Evolutionary conservation across 371 early-diverging fungal genomes (phyloP).

Genomic region (Syncephalastrum monosporum): DNA sequence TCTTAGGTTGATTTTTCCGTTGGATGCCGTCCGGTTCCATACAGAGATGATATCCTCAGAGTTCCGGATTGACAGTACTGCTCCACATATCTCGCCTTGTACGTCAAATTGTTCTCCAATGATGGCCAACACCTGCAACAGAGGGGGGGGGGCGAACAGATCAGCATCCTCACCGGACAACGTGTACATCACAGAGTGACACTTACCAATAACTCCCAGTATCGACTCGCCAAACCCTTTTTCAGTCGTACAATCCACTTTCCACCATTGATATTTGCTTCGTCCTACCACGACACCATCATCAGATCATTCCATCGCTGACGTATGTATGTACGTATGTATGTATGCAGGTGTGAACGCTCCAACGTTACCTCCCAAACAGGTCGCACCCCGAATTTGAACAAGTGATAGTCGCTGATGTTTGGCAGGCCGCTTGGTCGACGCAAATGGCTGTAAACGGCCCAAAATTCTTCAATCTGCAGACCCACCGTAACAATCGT

Average conservation of each 20-base stretch:
- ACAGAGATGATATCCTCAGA: constrained; percentile 93
- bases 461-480: constrained; percentile 94
- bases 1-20: constrained; percentile 78
- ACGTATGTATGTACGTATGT: too few species aligned
- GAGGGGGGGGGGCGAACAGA: background rate
- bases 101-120: constrained; percentile 93
- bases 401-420: constrained; percentile 94
- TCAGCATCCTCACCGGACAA: too few species aligned
- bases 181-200: background rate
- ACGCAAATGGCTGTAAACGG: constrained; percentile 81
- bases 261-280: constrained; percentile 90
- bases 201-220: constrained; percentile 89
- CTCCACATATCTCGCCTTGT: constrained; percentile 90
- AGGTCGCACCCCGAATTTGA: constrained; percentile 94
- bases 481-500: background rate
- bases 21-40: constrained; percentile 90
- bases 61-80: constrained; percentile 92
- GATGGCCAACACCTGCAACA: constrained; percentile 75
- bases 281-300: constrained; percentile 47
- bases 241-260: constrained; percentile 97
- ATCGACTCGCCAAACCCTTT: constrained; percentile 91
- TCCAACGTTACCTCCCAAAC: constrained; percentile 86
- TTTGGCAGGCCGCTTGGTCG: constrained; percentile 87
- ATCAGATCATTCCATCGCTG: too few species aligned
- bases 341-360: too few species aligned